Base-by-base conservation (phyloP, 2,329 filamentous ascomycete species). In the Colletotrichum sp. region DNA sequence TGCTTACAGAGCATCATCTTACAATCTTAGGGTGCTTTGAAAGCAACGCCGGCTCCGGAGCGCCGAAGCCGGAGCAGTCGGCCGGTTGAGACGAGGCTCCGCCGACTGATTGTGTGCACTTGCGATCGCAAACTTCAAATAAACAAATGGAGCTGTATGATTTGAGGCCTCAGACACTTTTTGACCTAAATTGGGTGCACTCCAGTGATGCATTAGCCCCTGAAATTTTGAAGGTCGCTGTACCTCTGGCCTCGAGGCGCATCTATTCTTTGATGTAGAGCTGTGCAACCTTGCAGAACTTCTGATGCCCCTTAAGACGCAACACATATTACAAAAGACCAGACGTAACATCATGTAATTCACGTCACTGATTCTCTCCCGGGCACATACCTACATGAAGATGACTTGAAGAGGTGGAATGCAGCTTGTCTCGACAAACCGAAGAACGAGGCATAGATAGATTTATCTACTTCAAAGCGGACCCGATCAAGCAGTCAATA, bases 301-400 rank as follows among this genome's bases (percentile, higher is more conserved):
- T 43, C 39, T 43, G 39, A 18, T 2, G 39, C 5, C 1, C 39
- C 39, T 10, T 5, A 43, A 43, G 8, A 43, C 16, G 39, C 39
- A 43, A 10, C 9, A 0, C 0, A 43, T 43, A 16, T n/a, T n/a
- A 10, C 0, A 0, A 3, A 43, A n/a, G 39, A 43, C n/a, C 39
- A 43, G 3, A 5, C 39, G 5, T 6, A n/a, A 43, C 18, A 43
- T 10, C 0, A 43, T 2, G 39, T 0, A 43, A 43, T 43, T 12
- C 1, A 43, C 1, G 18, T 43, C n/a, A 0, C 18, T 8, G 18
- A 6, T n/a, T 43, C 8, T 0, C 5, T 10, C 18, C 39, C 16
- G 39, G 8, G 5, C 39, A 43, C 39, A 43, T 2, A 43, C 39
- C 39, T 10, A 10, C n/a, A 18, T 39, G 7, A 18, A 39, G 36